phyloP scores from a whole-genome alignment of 257 asterid genomes.

The Nyctanthes arbortristis region DNA sequence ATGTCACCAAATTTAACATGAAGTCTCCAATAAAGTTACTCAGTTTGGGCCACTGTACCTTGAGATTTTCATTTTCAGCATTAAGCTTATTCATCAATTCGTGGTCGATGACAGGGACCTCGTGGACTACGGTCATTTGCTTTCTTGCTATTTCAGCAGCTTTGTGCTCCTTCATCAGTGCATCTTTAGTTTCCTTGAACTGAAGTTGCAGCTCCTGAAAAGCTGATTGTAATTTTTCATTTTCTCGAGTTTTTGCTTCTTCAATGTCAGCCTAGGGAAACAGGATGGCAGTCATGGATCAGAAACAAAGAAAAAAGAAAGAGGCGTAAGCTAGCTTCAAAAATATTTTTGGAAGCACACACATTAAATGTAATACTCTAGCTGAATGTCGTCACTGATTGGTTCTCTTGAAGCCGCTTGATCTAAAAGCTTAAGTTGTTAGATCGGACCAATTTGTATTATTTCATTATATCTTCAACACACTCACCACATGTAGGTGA shows the following conservation, averaged over 20 bases:
- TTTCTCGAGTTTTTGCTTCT: slow-evolving; percentile 94
- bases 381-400: background rate
- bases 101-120: slow-evolving; percentile 86
- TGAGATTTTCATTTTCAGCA: slow-evolving; percentile 82
- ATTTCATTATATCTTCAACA: no score
- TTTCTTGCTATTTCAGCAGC: slow-evolving; percentile 58
- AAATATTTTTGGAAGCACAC: background rate
- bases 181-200: slow-evolving; percentile 76
- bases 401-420: no score
- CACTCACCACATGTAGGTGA: no score
- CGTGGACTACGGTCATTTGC: slow-evolving; percentile 70
- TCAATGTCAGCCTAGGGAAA: slow-evolving; percentile 75
- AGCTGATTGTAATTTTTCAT: slow-evolving; percentile 74
- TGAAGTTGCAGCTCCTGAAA: slow-evolving; percentile 75
- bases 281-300: slow-evolving; percentile 10
- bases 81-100: slow-evolving; percentile 71
- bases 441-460: no score
- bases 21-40: slow-evolving; percentile 15
- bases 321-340: background rate
- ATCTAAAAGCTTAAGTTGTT: no score
- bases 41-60: slow-evolving; percentile 43
- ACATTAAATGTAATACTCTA: background rate
- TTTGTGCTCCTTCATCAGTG: slow-evolving; percentile 69
- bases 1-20: slow-evolving; percentile 14
- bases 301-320: slow-evolving; percentile 20